These are phyloP conservation scores for Neurospora terricola DNA, from an alignment of 495 filamentous ascomycete genomes.

Conservation along the genomic window DNA sequence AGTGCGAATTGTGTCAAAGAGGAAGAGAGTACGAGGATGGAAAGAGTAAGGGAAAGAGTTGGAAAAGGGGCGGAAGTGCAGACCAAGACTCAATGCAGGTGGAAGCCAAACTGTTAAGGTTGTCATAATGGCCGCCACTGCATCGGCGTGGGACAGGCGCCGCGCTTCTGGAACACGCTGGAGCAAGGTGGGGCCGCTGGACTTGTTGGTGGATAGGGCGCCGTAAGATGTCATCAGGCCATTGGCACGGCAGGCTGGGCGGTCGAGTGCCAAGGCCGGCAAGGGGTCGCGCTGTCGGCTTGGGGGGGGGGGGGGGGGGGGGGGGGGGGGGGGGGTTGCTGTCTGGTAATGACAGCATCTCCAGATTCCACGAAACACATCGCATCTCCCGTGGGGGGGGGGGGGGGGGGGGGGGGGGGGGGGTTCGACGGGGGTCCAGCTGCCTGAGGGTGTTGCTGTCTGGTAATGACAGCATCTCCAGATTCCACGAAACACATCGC, in stretches of 20 bases:
- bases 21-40: background rate
- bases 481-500: conserved; percentile 26
- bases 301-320: background rate
- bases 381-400: conserved; percentile 13
- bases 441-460: background rate
- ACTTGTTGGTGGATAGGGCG: background rate
- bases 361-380: conserved; percentile 27
- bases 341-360: conserved; percentile 18
- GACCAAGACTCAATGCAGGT: conserved; percentile 1
- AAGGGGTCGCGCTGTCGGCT: background rate
- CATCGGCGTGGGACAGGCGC: background rate
- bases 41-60: background rate
- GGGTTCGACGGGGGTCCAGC: background rate
- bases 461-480: conserved; percentile 18
- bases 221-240: background rate
- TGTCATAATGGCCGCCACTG: background rate
- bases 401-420: background rate
- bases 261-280: background rate
- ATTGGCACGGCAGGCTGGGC: background rate
- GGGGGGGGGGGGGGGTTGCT: background rate
- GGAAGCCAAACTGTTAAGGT: conserved; percentile 2
- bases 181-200: background rate
- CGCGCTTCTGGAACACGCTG: conserved; percentile 6
- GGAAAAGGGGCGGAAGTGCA: background rate
- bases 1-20: background rate